Percentiles rank a stretch among this genome's conserved stretches.
Conservation (phyloP, 2,329 filamentous ascomycete species). For the Pyricularia pennisetigena region DNA sequence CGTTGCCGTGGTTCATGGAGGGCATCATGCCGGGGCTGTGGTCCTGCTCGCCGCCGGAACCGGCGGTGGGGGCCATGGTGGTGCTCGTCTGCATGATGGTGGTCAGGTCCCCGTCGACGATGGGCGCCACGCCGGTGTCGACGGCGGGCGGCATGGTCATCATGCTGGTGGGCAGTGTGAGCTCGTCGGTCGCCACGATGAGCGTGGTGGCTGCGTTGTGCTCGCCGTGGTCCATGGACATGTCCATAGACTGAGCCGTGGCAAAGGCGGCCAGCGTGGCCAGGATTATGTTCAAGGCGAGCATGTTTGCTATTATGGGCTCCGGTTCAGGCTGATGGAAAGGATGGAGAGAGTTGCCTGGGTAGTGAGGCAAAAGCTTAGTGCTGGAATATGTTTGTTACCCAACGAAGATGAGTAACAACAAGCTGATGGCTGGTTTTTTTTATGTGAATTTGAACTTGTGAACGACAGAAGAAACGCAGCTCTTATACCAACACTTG, state of each 20-base stretch:
- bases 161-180: background rate
- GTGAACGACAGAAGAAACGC: background rate
- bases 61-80: background rate
- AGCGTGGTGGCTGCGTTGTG: background rate
- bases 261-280: background rate
- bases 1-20: background rate
- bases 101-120: background rate
- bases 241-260: background rate
- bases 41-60: background rate
- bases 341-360: background rate
- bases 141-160: background rate
- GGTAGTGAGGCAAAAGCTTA: background rate
- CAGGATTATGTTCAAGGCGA: background rate
- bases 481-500: background rate
- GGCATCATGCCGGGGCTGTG: background rate
- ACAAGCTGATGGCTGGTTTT: background rate
- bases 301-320: background rate
- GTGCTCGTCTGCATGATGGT: background rate
- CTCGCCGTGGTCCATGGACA: background rate
- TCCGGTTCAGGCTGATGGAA: background rate
- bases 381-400: background rate
- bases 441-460: background rate
- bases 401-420: background rate
- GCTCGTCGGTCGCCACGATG: background rate
- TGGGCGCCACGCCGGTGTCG: background rate